phyloP scores from a whole-genome alignment of 2,329 filamentous ascomycete genomes.

The Ustulina deusta region DNA sequence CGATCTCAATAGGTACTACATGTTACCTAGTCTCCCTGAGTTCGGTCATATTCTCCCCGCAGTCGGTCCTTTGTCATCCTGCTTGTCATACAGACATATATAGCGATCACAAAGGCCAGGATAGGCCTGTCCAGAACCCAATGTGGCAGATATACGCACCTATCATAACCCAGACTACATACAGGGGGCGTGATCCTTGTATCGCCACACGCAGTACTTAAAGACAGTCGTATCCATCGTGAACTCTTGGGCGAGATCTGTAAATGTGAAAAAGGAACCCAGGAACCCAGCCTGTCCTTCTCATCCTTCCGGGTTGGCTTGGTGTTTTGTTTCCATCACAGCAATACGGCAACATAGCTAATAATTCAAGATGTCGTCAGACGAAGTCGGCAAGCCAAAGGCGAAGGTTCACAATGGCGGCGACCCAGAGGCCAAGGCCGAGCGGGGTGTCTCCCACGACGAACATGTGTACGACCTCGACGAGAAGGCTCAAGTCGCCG shows the following conservation, averaged over 20 bases:
- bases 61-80: constrained; percentile 21
- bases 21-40: constrained; percentile 4
- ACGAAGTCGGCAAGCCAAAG: background rate
- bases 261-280: constrained; percentile 17
- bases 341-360: constrained; percentile 17
- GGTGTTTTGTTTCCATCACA: constrained; percentile 20
- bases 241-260: constrained; percentile 7
- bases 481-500: constrained; percentile 55
- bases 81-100: background rate
- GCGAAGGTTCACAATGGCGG: constrained; percentile 4
- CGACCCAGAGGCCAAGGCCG: constrained; percentile 12
- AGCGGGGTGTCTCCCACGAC: constrained; percentile 19
- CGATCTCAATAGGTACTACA: background rate
- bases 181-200: background rate
- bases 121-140: background rate
- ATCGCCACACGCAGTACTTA: constrained; percentile 18
- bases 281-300: constrained; percentile 6
- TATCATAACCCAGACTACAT: constrained; percentile 17
- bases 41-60: constrained; percentile 16
- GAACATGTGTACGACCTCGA: constrained; percentile 42
- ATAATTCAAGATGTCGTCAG: constrained; percentile 30
- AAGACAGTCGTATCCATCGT: constrained; percentile 16
- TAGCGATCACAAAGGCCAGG: background rate
- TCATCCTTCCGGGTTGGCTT: background rate
- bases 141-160: constrained; percentile 16